Evolutionary conservation across 441 rosid genomes (phyloP).

Genomic region (Croton setiger): DNA sequence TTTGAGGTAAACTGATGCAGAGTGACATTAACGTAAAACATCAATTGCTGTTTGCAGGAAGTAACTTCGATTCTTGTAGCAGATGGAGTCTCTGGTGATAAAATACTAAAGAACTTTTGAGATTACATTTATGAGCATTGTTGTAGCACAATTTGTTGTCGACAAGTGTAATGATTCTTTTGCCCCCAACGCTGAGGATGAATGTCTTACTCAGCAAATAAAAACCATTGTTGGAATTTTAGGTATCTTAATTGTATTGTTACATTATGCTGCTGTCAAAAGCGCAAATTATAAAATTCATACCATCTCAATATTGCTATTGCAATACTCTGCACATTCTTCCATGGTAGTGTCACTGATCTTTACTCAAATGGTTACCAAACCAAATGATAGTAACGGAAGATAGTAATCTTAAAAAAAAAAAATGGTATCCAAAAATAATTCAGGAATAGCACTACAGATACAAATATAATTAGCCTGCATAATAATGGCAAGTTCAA

Average conservation of each 20-base stretch:
- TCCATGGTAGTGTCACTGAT: too few species aligned
- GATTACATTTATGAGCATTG: conserved; percentile 11
- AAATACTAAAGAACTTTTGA: conserved; percentile 88
- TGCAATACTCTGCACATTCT: too few species aligned
- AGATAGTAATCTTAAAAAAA: too few species aligned
- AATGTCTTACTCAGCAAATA: conserved; percentile 26
- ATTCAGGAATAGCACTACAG: too few species aligned
- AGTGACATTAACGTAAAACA: neutral
- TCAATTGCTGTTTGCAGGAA: conserved; percentile 54
- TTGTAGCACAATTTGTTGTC: conserved; percentile 26
- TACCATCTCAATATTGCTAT: neutral
- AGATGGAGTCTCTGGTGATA: conserved; percentile 71
- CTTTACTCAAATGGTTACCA: too few species aligned
- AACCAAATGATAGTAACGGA: too few species aligned
- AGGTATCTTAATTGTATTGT: conserved; percentile 3
- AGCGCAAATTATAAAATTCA: conserved; percentile 5
- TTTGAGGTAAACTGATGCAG: too few species aligned
- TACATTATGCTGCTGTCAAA: neutral
- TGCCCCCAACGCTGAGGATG: conserved; percentile 21
- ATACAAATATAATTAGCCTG: too few species aligned
- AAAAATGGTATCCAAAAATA: too few species aligned
- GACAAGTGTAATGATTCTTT: conserved; percentile 33
- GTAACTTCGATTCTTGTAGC: conserved; percentile 70
- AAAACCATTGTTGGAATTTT: conserved; percentile 28
- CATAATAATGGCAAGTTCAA: neutral